Base-by-base conservation (phyloP, 257 asterid genomes). In the Salvia rosmarinus region DNA sequence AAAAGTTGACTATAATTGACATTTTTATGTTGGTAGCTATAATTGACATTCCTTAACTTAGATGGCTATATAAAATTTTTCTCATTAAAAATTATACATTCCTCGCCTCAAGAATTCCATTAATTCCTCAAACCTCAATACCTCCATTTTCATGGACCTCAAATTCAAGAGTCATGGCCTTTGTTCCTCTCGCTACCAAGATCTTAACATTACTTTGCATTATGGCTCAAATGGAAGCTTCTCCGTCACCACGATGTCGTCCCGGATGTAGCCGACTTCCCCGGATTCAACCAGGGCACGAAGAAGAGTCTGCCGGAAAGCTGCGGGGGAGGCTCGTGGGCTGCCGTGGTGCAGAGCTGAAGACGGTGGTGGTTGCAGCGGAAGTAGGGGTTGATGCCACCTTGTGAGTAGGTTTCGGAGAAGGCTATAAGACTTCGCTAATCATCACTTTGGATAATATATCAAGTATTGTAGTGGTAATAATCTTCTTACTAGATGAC, bases 121-220 rank as follows among this genome's bases (percentile, higher is more conserved):
- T 6, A 73, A 51, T 14, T 4, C 73, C 44, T 0, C 14, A 14
- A 67, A 67, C 14, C 62, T 34, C 46, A 59, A 59, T 8, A 2
- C 76, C 10, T 66, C 37, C 44, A 59, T 75, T 42, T 67, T 75
- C 68, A 67, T 75, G 23, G 70, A 75, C 17, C 35, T 75, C 6
- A 8, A 28, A 16, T 61, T 75, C 23, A 3, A 75, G 21, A 35
- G 30, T 35, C 6, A 3, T 75, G 54, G 17, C 43, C 6, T 21
- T 2, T 7, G 10, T 66, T 1, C 52, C 30, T 32, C 12, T 35
- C 49, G 67, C 0, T 74, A 74, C 30, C 44, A 19, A 19, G 14
- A 59, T 2, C 10, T 57, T 0, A 67, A 58, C 13, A 28, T 67
- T 23, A 67, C 70, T 3, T 6, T 75, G 2, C 59, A 34, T 4